Conservation (phyloP, 2,329 filamentous ascomycete species). For the Ustulina deusta region DNA sequence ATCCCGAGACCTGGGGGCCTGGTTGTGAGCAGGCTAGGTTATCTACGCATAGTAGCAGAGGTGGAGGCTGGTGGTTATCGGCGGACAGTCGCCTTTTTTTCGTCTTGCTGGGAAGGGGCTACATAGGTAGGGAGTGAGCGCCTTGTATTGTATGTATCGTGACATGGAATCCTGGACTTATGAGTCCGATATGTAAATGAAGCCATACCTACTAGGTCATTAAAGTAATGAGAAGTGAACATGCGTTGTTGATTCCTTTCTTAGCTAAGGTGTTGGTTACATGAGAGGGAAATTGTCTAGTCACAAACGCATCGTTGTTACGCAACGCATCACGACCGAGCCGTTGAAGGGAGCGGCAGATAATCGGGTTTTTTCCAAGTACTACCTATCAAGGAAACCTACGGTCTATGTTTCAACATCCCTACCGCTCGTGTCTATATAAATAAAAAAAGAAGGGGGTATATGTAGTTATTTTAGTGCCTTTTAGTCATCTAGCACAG, state of each 20-base stretch:
- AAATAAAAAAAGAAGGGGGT: not conserved
- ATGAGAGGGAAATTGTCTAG: not conserved
- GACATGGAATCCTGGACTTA: not conserved
- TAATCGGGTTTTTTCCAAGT: not conserved
- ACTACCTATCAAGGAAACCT: not conserved
- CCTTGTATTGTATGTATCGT: not conserved
- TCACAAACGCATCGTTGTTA: not conserved
- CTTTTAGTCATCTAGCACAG: not conserved
- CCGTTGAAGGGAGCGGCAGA: not conserved
- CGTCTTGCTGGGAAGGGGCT: slow-evolving; percentile 2
- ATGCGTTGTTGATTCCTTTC: not conserved
- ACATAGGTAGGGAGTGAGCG: too few species aligned
- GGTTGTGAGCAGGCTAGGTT: not conserved
- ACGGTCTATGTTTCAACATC: not conserved
- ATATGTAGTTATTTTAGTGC: not conserved
- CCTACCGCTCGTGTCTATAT: not conserved
- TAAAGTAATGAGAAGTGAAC: not conserved
- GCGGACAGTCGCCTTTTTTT: not conserved
- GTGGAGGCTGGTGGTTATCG: not conserved
- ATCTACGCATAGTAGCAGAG: too few species aligned
- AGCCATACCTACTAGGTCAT: not conserved
- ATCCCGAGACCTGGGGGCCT: not conserved
- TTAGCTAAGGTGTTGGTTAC: not conserved
- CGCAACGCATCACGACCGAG: not conserved
- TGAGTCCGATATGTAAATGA: not conserved